Conservation (phyloP, 306 rosid species). For the Acacia confusa region DNA sequence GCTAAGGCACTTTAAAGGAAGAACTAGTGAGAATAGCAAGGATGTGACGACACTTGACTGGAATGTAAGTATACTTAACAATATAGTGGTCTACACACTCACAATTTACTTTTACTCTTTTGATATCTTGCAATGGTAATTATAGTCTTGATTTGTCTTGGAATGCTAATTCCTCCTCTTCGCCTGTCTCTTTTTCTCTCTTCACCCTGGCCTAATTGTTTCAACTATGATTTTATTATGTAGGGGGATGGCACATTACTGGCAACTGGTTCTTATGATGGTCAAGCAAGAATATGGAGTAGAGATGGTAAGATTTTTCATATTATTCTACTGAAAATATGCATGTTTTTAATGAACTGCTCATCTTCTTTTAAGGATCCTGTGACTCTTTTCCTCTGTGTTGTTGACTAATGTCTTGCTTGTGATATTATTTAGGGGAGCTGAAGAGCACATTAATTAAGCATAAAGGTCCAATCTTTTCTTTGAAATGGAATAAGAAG, state of each 20-base stretch:
- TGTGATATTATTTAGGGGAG: constrained; percentile 48
- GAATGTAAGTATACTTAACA: constrained; percentile 52
- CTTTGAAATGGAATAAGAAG: constrained; percentile 68
- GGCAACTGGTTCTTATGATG: constrained; percentile 78
- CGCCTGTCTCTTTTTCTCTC: not conserved
- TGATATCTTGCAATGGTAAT: not conserved
- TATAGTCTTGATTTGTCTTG: not conserved
- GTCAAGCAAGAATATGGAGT: constrained; percentile 76
- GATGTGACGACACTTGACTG: constrained; percentile 81
- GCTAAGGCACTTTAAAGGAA: constrained; percentile 59
- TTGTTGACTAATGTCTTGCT: not conserved
- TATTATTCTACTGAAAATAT: not conserved
- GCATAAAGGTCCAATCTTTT: constrained; percentile 70
- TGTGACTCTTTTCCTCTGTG: not conserved
- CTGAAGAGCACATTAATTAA: constrained; percentile 50
- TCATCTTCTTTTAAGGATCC: not conserved
- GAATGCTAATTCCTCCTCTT: not conserved
- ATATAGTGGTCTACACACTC: not conserved
- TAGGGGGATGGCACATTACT: constrained; percentile 67
- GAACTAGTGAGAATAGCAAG: constrained; percentile 63
- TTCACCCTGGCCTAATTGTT: constrained; percentile 16
- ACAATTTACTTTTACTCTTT: not conserved
- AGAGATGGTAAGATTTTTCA: constrained; percentile 54
- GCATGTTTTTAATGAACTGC: constrained; percentile 11
- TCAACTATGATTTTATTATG: not conserved